These are phyloP conservation scores for Ensete ventricosum DNA, from an alignment of 176 grass and related monocot genomes.

Conservation along the genomic window DNA sequence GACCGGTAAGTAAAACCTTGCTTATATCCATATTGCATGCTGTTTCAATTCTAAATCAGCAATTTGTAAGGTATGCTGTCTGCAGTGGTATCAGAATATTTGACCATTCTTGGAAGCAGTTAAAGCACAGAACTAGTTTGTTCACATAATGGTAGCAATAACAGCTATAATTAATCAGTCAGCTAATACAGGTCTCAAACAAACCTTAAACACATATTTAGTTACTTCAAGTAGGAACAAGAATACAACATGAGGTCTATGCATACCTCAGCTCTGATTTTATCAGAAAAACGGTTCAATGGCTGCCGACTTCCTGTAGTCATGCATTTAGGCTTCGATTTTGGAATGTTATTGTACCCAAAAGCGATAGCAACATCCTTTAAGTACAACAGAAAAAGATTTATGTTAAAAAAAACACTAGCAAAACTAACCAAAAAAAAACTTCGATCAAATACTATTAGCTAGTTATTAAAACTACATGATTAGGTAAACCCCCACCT, in stretches of 20 bases:
- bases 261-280: constrained; percentile 83
- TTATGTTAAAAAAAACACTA: not conserved
- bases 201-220: not conserved
- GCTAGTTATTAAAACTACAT: not conserved
- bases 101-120: not conserved
- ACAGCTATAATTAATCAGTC: not conserved
- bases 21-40: not conserved
- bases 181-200: not conserved
- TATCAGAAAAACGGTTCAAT: constrained; percentile 86
- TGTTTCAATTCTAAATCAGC: not conserved
- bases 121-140: no score
- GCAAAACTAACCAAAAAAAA: constrained; percentile 1
- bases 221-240: not conserved
- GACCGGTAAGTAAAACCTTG: no score
- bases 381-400: not conserved
- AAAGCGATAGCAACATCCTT: constrained; percentile 98
- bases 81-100: not conserved
- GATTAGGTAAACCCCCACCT: constrained; percentile 33
- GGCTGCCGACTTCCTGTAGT: constrained; percentile 76
- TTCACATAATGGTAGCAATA: not conserved
- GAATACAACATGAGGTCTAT: not conserved
- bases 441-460: not conserved
- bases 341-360: constrained; percentile 95
- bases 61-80: not conserved
- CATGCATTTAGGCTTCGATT: constrained; percentile 80